phyloP scores from a whole-genome alignment of 75 land plant genomes.

The Pinus taeda region DNA sequence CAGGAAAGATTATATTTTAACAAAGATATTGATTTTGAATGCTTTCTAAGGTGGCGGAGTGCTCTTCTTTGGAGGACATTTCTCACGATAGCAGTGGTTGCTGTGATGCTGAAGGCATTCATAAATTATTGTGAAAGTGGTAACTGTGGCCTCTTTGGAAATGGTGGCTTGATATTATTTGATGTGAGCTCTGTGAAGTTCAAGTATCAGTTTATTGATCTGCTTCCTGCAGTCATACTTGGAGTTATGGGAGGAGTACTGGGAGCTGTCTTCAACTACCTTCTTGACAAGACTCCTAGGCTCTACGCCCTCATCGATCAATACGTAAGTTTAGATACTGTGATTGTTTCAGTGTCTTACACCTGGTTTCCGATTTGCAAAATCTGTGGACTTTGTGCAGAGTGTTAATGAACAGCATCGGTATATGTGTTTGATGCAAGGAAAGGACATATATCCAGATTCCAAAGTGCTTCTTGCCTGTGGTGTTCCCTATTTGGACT shows the following conservation, averaged over 20 bases:
- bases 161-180: conserved; percentile 59
- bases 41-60: conserved; percentile 69
- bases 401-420: too few relatives aligned
- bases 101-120: conserved; percentile 64
- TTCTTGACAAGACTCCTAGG: conserved; percentile 59
- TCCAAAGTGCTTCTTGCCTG: conserved; percentile 55
- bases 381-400: too few relatives aligned
- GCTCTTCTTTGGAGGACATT: conserved; percentile 90
- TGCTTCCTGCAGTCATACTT: conserved; percentile 55
- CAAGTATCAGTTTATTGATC: conserved; percentile 42
- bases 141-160: conserved; percentile 80
- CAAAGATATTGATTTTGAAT: background rate
- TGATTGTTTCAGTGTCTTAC: too few relatives aligned
- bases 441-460: conserved; percentile 57
- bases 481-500: conserved; percentile 49
- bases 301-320: conserved; percentile 57
- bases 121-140: conserved; percentile 61
- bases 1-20: too few relatives aligned
- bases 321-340: conserved; percentile 20
- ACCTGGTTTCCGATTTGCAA: too few relatives aligned
- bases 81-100: conserved; percentile 82
- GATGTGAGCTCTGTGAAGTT: conserved; percentile 11
- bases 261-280: conserved; percentile 51
- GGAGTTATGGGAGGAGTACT: too few relatives aligned
- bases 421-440: conserved; percentile 35